Conservation (phyloP, 345 rosid species). For the Fremontodendron californicum region DNA sequence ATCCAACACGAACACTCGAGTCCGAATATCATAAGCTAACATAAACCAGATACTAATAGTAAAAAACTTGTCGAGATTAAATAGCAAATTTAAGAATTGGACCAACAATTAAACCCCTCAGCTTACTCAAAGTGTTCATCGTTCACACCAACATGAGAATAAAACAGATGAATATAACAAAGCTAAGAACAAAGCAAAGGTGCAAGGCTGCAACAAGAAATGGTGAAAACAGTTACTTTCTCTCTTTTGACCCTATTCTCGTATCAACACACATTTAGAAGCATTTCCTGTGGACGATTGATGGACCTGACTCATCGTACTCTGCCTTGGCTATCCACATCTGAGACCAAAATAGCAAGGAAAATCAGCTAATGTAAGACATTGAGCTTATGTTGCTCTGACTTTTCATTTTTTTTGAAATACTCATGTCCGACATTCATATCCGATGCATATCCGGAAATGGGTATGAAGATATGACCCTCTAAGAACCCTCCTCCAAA, state of each 20-base stretch:
- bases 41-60: background rate
- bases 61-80: slow-evolving; percentile 13
- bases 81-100: slow-evolving; percentile 34
- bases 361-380: background rate
- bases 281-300: slow-evolving; percentile 92
- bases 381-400: too few relatives aligned
- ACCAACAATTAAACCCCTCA: slow-evolving; percentile 28
- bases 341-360: slow-evolving; percentile 33
- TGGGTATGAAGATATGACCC: too few relatives aligned
- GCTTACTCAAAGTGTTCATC: slow-evolving; percentile 35
- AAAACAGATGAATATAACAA: slow-evolving; percentile 32
- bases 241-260: slow-evolving; percentile 21
- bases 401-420: too few relatives aligned
- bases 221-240: slow-evolving; percentile 7
- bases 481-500: too few relatives aligned
- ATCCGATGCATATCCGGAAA: too few relatives aligned
- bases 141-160: slow-evolving; percentile 35
- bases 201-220: slow-evolving; percentile 27
- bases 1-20: too few relatives aligned
- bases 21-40: too few relatives aligned
- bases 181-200: slow-evolving; percentile 26
- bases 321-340: slow-evolving; percentile 98
- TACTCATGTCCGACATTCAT: too few relatives aligned
- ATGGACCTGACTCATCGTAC: slow-evolving; percentile 90
- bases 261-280: slow-evolving; percentile 39